Evolutionary conservation across 1,284 basidiomycete species (phyloP), one percentile per base, ranked within the genome.

Genomic region (Trametes polyzona): DNA sequence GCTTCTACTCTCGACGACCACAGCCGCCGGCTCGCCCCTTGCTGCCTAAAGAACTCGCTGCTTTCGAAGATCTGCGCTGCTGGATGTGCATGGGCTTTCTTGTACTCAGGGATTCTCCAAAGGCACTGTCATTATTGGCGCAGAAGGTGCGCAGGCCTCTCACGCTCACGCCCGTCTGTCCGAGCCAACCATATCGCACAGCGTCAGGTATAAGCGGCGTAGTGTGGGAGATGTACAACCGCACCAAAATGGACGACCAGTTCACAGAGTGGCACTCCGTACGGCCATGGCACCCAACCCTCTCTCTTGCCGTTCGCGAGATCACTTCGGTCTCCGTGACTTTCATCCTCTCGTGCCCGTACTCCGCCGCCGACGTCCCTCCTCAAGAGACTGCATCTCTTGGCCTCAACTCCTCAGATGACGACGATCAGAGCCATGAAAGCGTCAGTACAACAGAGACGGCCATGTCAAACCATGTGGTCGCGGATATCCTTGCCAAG

Each of bases 301-400:
- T 92, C 17, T 78, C 83, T 1, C 81, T 92, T 14, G 76, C 80
- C 21, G 86, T 91, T 24, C 81, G 83, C 43, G 90, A 92, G 74
- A 85, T 92, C 49, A 90, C 90, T 29, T 92, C 90, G 0, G 89
- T 92, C 50, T 92, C 88, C 2, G 89, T 82, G 12, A 88, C 90
- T 0, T 92, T 93, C 70, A 80, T 88, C 55, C 80, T 93, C 29
- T 84, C 87, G 0, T 85, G 86, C 3, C 75, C 76, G 32, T 72
- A 81, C 47, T 67, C 65, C n/a, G 52, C 66, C 12, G 30, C 65
- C 30, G 61, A 68, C 59, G 66, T 74, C 37, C 69, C 67, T 35
- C 68, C 77, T 43, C 65, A 74, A 43, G 78, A 80, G 51, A 70
- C 74, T 56, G 71, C 76, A 27, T 76, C 78, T n/a, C 73, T 81